Evolutionary conservation across 1,284 basidiomycete species (phyloP).

Genomic region (Wallemia hederae): DNA sequence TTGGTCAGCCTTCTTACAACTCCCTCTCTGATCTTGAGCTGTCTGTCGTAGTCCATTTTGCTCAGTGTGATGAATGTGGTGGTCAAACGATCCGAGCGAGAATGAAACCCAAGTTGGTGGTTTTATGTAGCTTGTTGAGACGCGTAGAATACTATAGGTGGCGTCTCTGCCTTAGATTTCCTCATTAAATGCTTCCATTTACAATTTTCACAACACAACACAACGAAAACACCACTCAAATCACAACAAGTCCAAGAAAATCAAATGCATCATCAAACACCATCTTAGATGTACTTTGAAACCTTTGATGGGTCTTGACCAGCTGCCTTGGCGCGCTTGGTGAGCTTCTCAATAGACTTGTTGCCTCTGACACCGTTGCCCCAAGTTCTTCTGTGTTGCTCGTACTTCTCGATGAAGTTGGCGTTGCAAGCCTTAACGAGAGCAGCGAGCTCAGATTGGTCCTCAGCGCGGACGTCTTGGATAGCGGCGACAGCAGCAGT

Average conservation of each 20-base stretch:
- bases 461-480: slow-evolving; percentile 82
- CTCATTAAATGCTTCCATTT: no score
- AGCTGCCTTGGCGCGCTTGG: slow-evolving; percentile 74
- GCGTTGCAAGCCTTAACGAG: slow-evolving; percentile 82
- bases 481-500: slow-evolving; percentile 69
- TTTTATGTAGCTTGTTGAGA: no score
- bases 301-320: slow-evolving; percentile 21
- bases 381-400: slow-evolving; percentile 71
- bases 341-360: slow-evolving; percentile 73
- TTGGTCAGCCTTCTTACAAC: neutral
- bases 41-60: slow-evolving; percentile 11
- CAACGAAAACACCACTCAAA: no score
- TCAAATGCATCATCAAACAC: slow-evolving; percentile 16
- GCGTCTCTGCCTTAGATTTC: no score
- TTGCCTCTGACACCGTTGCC: slow-evolving; percentile 82
- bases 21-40: neutral
- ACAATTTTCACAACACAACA: no score
- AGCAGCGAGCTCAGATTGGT: slow-evolving; percentile 71
- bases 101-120: no score
- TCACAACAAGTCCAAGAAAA: no score
- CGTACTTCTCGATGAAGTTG: slow-evolving; percentile 94
- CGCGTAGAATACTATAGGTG: no score
- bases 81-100: no score
- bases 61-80: neutral
- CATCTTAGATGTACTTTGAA: slow-evolving; percentile 8